Conservation (phyloP, 176 grass and related monocot species). For the Aegilops longissima region DNA sequence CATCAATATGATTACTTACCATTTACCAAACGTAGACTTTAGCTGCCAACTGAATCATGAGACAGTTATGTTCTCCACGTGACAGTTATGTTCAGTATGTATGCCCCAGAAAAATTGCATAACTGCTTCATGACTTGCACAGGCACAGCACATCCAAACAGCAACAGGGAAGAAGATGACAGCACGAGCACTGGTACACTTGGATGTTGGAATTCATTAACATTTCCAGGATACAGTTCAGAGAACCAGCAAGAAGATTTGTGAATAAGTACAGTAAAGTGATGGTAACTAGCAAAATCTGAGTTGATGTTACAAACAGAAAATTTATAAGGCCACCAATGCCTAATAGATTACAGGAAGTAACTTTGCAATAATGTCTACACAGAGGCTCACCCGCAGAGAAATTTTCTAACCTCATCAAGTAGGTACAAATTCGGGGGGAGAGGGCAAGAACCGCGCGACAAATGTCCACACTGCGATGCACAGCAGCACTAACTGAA, state of each 20-base stretch:
- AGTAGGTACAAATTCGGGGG: conserved; percentile 74
- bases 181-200: neutral
- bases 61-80: too few relatives aligned
- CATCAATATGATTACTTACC: too few relatives aligned
- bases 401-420: conserved; percentile 57
- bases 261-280: conserved; percentile 17
- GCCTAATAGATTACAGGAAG: conserved; percentile 50
- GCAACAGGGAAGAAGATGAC: neutral
- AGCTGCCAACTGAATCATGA: too few relatives aligned
- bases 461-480: conserved; percentile 50
- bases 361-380: conserved; percentile 38
- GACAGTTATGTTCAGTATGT: neutral
- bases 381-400: conserved; percentile 18
- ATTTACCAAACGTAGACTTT: too few relatives aligned
- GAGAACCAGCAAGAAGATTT: neutral
- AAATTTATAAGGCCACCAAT: conserved; percentile 25
- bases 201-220: neutral
- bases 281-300: conserved; percentile 40
- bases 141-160: too few relatives aligned
- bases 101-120: neutral
- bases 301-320: conserved; percentile 52
- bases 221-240: neutral
- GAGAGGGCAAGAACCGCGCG: conserved; percentile 43
- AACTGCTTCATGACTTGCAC: too few relatives aligned
- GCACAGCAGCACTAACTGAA: conserved; percentile 61